phyloP scores from a whole-genome alignment of 306 rosid genomes.

The barrel medic (Medicago truncatula) region DNA sequence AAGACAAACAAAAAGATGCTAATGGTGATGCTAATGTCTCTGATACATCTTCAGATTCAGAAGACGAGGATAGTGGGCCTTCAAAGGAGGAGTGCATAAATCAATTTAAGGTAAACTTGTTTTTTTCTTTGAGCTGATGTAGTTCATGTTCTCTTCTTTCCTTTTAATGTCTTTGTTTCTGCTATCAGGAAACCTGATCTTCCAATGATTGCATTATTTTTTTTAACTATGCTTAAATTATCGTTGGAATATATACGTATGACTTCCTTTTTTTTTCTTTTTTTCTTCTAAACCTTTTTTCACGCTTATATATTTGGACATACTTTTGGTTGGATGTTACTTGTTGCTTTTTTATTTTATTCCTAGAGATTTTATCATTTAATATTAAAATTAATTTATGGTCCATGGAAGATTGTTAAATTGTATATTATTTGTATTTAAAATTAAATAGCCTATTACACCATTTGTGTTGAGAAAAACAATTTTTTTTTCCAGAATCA shows the following conservation, averaged over 20 bases:
- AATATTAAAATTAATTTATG: constrained; percentile 16
- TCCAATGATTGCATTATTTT: constrained; percentile 24
- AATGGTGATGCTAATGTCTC: constrained; percentile 76
- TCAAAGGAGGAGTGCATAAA: constrained; percentile 84
- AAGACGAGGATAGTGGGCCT: constrained; percentile 84
- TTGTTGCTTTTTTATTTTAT: constrained; percentile 9
- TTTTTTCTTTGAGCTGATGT: constrained; percentile 34
- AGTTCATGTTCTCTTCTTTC: constrained; percentile 9
- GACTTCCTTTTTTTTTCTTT: background rate
- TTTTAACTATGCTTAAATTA: constrained; percentile 12
- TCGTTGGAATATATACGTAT: background rate
- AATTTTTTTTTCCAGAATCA: background rate
- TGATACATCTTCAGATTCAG: constrained; percentile 94
- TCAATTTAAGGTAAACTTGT: constrained; percentile 79
- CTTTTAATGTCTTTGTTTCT: constrained; percentile 9
- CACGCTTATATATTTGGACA: background rate
- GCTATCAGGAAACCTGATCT: constrained; percentile 30
- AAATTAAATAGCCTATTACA: background rate
- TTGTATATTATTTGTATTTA: constrained; percentile 17
- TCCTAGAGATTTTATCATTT: background rate
- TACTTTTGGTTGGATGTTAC: constrained; percentile 21
- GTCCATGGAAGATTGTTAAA: constrained; percentile 9
- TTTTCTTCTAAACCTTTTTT: background rate
- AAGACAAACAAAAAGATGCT: constrained; percentile 78
- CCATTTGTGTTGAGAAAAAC: background rate